Conservation (phyloP, 148 eudicot genomes). For the Salicornia ramosissima region DNA sequence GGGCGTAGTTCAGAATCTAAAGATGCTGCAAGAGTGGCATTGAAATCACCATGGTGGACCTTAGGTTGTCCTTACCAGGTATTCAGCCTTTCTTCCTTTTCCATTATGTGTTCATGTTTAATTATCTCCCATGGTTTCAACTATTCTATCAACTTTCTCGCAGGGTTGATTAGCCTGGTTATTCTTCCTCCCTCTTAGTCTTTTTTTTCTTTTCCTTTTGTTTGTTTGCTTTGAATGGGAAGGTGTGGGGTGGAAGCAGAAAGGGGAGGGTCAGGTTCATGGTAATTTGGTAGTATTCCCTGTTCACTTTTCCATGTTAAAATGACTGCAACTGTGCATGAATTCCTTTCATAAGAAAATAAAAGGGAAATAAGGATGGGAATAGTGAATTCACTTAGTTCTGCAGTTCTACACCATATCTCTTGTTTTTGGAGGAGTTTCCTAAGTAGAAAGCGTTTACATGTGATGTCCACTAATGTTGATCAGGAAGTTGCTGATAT, state of each 20-base stretch:
- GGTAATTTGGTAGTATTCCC: not conserved
- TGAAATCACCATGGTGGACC: conserved; percentile 99
- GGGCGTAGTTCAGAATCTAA: conserved; percentile 85
- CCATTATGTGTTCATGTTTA: not conserved
- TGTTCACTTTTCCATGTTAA: not conserved
- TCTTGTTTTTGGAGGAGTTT: not conserved
- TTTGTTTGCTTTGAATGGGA: no score
- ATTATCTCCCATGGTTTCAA: not conserved
- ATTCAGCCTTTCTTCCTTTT: not conserved
- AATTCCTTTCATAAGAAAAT: not conserved
- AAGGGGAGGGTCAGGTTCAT: not conserved
- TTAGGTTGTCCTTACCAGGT: conserved; percentile 90
- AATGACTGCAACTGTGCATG: not conserved
- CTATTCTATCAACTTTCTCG: not conserved
- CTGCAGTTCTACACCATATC: not conserved
- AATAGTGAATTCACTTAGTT: not conserved
- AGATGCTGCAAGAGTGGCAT: conserved; percentile 88
- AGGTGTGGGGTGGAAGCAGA: not conserved
- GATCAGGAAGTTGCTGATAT: conserved; percentile 82
- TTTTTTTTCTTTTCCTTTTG: not conserved
- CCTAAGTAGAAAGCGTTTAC: not conserved
- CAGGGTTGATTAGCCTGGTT: not conserved
- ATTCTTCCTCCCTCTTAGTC: not conserved
- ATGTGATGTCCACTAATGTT: conserved; percentile 1
- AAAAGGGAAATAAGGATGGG: not conserved